phyloP scores from a whole-genome alignment of 768 basidiomycete genomes.

The Boletus sensibilis region DNA sequence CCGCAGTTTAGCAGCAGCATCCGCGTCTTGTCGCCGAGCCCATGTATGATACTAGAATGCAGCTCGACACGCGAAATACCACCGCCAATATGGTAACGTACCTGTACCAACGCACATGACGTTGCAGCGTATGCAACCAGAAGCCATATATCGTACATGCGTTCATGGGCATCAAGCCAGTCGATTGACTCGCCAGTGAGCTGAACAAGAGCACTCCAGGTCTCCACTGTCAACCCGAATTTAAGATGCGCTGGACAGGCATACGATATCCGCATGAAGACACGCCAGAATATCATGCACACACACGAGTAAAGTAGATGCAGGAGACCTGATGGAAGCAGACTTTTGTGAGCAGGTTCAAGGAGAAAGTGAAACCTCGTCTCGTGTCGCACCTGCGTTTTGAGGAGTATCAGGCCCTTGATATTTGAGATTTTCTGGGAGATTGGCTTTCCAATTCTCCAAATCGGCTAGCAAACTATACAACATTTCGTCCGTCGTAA shows the following conservation, averaged over 20 bases:
- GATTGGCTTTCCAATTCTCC: conserved; percentile 71
- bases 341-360: conserved; percentile 2
- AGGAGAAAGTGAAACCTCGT: neutral
- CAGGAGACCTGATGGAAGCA: conserved; percentile 60
- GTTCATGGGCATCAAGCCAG: conserved; percentile 84
- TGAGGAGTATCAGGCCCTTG: conserved; percentile 64
- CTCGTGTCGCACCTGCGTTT: conserved; percentile 56
- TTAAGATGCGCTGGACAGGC: conserved; percentile 87
- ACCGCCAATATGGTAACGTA: conserved; percentile 34
- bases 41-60: conserved; percentile 83
- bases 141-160: conserved; percentile 83
- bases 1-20: conserved; percentile 71
- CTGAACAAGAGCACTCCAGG: conserved; percentile 71
- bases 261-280: conserved; percentile 98
- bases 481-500: conserved; percentile 80
- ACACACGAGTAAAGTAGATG: conserved; percentile 88
- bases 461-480: conserved; percentile 61
- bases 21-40: conserved; percentile 76
- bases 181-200: conserved; percentile 82
- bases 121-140: conserved; percentile 86
- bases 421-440: conserved; percentile 80
- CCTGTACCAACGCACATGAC: conserved; percentile 88
- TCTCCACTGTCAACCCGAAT: conserved; percentile 76
- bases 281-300: conserved; percentile 96
- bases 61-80: conserved; percentile 7